These are phyloP conservation scores for Chrysopogon serrulatus DNA, from an alignment of 176 grass and related monocot species.

Conservation along the genomic window DNA sequence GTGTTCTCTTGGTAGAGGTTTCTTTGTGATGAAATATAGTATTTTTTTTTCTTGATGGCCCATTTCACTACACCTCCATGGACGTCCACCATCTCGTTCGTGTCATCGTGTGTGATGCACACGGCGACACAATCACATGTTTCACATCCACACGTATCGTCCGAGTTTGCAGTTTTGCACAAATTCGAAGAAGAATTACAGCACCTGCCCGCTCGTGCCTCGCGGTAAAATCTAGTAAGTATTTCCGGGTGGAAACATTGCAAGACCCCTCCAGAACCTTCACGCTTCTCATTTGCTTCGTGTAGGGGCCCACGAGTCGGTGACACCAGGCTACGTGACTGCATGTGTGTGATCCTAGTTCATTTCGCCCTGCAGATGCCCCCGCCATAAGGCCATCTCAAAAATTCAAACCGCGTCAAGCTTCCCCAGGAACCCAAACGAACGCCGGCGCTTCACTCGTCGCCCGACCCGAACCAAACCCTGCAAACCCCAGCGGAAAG, in stretches of 20 bases:
- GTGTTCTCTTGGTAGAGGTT: no score
- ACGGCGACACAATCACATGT: background rate
- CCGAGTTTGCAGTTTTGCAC: background rate
- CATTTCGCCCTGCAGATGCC: background rate
- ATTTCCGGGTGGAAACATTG: background rate
- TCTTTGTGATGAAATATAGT: no score
- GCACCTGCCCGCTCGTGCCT: no score
- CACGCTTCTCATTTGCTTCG: background rate
- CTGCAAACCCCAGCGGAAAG: background rate
- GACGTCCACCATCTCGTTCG: no score
- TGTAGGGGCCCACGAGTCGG: background rate
- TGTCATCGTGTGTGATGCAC: no score
- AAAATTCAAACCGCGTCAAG: conserved; percentile 3
- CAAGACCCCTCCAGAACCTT: background rate
- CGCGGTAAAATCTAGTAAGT: no score
- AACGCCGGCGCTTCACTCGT: background rate
- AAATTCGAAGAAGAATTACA: background rate
- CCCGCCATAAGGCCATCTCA: background rate
- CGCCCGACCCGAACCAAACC: background rate
- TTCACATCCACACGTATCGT: background rate
- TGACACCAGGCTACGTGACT: background rate
- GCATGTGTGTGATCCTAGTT: background rate
- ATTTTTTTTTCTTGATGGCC: no score
- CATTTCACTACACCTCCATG: no score
- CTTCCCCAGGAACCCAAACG: background rate